A percentile compares a stretch with the other conserved stretches of the same genome.
Evolutionary conservation across 495 filamentous ascomycete species (phyloP).

Genomic region (Trichoderma asperelloides): DNA sequence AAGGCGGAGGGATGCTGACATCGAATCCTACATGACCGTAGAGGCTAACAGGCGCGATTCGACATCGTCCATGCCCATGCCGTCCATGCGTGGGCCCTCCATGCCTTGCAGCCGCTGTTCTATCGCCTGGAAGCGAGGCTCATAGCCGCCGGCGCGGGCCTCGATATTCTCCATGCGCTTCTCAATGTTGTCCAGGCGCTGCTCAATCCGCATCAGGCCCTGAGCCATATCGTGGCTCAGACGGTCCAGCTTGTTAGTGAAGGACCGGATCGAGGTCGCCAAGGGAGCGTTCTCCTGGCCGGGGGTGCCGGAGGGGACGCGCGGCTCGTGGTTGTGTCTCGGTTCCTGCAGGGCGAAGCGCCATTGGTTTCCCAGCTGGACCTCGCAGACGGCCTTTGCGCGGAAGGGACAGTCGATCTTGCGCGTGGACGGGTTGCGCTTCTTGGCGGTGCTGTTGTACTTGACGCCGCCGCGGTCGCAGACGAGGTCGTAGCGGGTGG

Average conservation of each 20-base stretch:
- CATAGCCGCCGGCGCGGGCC: slow-evolving; percentile 22
- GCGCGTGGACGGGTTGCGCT: slow-evolving; percentile 42
- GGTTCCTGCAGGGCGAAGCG: slow-evolving; percentile 37
- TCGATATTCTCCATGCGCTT: slow-evolving; percentile 32
- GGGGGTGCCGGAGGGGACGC: slow-evolving; percentile 28
- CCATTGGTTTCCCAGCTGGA: slow-evolving; percentile 42
- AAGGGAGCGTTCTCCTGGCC: slow-evolving; percentile 38
- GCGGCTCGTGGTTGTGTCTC: slow-evolving; percentile 42
- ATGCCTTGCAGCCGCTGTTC: slow-evolving; percentile 25
- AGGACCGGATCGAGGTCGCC: slow-evolving; percentile 34
- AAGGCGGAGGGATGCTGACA: background rate
- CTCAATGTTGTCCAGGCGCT: slow-evolving; percentile 34
- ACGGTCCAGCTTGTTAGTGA: slow-evolving; percentile 41
- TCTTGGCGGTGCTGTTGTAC: slow-evolving; percentile 45
- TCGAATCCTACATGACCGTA: slow-evolving; percentile 6
- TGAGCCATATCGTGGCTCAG: slow-evolving; percentile 33
- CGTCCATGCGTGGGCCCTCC: slow-evolving; percentile 24
- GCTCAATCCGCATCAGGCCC: slow-evolving; percentile 30
- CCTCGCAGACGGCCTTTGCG: slow-evolving; percentile 44
- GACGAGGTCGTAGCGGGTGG: slow-evolving; percentile 42
- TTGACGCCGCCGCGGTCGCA: slow-evolving; percentile 46
- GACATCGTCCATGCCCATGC: slow-evolving; percentile 39
- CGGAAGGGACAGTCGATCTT: slow-evolving; percentile 45
- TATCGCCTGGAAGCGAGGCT: slow-evolving; percentile 19
- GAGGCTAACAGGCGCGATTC: slow-evolving; percentile 23